These are phyloP conservation scores for Pleurotus eryngii DNA, from an alignment of 768 basidiomycete species.

Conservation along the genomic window DNA sequence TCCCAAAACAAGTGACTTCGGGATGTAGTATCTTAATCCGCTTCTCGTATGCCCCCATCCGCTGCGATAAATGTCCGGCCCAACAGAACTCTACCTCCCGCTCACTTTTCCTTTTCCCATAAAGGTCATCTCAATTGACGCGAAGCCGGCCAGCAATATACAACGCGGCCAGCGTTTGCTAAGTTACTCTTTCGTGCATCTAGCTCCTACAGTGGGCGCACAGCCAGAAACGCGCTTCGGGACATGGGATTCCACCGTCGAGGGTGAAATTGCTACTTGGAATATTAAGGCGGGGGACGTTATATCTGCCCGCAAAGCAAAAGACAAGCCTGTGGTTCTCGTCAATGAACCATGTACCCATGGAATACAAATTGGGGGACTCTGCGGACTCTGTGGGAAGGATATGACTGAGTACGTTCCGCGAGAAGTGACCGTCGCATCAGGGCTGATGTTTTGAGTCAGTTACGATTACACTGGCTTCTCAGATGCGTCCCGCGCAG, in stretches of 20 bases:
- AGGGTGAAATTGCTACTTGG: constrained; percentile 78
- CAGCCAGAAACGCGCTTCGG: constrained; percentile 73
- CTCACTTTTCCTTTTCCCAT: constrained; percentile 83
- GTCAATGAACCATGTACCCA: constrained; percentile 95
- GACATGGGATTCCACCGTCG: constrained; percentile 86
- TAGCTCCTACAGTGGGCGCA: constrained; percentile 39
- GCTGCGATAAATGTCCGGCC: constrained; percentile 43
- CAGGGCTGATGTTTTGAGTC: constrained; percentile 11
- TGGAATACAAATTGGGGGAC: constrained; percentile 85
- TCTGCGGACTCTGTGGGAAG: constrained; percentile 93
- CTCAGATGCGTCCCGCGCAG: constrained; percentile 82
- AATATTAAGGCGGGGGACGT: constrained; percentile 61
- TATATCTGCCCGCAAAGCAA: constrained; percentile 55
- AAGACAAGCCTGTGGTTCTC: constrained; percentile 56
- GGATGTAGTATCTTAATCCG: neutral
- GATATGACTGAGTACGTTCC: constrained; percentile 83
- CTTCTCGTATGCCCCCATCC: too few relatives aligned
- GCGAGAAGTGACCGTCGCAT: constrained; percentile 7
- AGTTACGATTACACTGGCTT: constrained; percentile 85
- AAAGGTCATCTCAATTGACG: constrained; percentile 70
- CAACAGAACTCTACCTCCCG: constrained; percentile 78
- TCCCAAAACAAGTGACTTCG: neutral
- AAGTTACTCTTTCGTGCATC: constrained; percentile 77
- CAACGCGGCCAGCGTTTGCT: constrained; percentile 75
- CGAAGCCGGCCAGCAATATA: constrained; percentile 40